Evolutionary conservation across 169 alveolate genomes (phyloP), one percentile per base, ranked within the genome.

Genomic region (Plasmodium coatneyi): DNA sequence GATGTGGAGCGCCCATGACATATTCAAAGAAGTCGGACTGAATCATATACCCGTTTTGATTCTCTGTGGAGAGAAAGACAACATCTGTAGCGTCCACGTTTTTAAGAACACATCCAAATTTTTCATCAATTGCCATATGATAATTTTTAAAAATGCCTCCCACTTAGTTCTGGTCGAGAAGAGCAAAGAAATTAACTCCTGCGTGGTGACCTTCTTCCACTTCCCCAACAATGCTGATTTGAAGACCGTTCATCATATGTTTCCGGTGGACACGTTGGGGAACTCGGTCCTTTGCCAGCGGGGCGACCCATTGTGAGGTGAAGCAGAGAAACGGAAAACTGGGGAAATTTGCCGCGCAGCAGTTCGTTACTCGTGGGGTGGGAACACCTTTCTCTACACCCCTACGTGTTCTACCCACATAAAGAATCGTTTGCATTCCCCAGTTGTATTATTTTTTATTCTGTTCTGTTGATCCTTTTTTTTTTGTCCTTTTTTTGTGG

Each of bases 1-100:
- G 56, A 92, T 96, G 95, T 96, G 98, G 98, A 95, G 92, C 66
- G 83, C 96, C 22, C 87, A 84, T 39, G 93, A 92, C 25, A 86
- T 95, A 25, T 96, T 94, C 82, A 80, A 93, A 79, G 96, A 94
- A 30, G 98, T 96, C 10, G 95, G 95, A 4, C 49, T 90, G 2
- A 19, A 81, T 54, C 32, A 80, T 32, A 80, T 90, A 39, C 95
- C 90, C 5, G 95, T 90, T 43, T 25, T 90, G 25, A 70, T 90
- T 46, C 30, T 90, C 52, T 79, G 95, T 43, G 95, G 95, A 3
- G 92, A 90, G 34, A 90, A 90, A 19, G 95, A 90, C 82, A 60
- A 60, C 82, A 80, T 90, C n/a, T 90, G 95, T 80, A 90, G 56
- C 72, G 34, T 30, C 16, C 76, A 81, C 32, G 95, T 90, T 39